Base-by-base conservation (phyloP, 495 filamentous ascomycete genomes). In the Tuber microsphaerosporum region DNA sequence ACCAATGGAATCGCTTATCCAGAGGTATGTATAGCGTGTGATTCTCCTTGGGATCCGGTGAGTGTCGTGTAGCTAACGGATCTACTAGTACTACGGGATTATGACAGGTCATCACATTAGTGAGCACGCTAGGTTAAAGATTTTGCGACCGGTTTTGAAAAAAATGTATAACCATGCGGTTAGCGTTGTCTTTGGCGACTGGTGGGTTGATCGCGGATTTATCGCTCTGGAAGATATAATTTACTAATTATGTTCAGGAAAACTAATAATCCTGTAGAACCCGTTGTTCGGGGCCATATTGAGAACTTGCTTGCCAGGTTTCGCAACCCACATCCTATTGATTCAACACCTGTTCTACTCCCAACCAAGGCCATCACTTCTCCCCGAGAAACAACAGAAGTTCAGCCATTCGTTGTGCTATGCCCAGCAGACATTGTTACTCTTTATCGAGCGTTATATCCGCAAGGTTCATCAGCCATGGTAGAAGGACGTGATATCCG, bases 31-130 rank as follows among this genome's bases (percentile, higher is more conserved):
- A 56, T 41, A 68, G 72, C 51, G 22, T 46, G 37, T 20, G 31
- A 9, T 42, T 41, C 37, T 42, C 48, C 7, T 76, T 76, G 4
- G 16, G 26, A 20, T 7, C 2, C 20, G n/a, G 31, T 19, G 37
- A 22, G 72, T 20, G 69, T 43, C 17, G 44, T 56, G 69, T 71
- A 73, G 71, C 82, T 88, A 79, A 87, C 73, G 43, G 75, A 10
- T 45, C 70, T 26, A 70, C 46, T 51, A 94, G 92, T 90, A 89
- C 42, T 91, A 93, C 75, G 94, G 93, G 71, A 91, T 97, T 84
- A 90, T 97, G 87, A 87, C 91, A 75, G 93, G 95, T 76, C 92
- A 97, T 81, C 92, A 97, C 84, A 93, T 99, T 79, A 92, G 90
- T 42, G 92, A 97, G 81, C 92, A 93, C 84, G 93, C 93, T 37